Evolutionary conservation across 345 rosid genomes (phyloP).

Genomic region (Eucalyptus caleyi): DNA sequence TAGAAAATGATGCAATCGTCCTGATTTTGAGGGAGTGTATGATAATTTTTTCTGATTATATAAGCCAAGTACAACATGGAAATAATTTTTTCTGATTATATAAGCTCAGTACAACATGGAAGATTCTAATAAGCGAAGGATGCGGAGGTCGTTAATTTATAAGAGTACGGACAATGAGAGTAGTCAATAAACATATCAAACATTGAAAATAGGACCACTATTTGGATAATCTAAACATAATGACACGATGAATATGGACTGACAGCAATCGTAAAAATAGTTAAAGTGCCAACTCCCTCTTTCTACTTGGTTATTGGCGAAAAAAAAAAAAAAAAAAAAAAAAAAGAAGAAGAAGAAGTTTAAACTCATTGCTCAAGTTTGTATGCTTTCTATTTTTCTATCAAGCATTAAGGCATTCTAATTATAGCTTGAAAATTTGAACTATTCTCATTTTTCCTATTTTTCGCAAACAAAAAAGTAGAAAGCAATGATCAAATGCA

Average conservation of each 20-base stretch:
- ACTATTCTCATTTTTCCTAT: neutral
- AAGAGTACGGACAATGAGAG: neutral
- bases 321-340: accelerated
- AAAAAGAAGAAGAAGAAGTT: neutral
- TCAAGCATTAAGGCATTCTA: neutral
- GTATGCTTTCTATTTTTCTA: neutral
- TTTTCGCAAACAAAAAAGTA: neutral
- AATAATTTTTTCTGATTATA: neutral
- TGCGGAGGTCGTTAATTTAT: neutral
- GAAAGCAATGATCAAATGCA: neutral
- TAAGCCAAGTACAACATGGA: neutral
- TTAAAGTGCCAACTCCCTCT: neutral
- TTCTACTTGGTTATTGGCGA: neutral
- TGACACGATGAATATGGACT: neutral
- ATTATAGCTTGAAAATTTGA: neutral
- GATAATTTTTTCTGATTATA: neutral
- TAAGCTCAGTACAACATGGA: neutral
- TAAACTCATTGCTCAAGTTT: neutral
- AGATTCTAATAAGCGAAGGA: neutral
- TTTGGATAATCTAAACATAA: no score
- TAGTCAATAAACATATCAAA: no score
- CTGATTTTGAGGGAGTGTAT: neutral
- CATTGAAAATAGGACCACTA: neutral
- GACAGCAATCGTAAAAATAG: neutral
- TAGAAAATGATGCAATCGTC: neutral